Evolutionary conservation across 768 basidiomycete genomes (phyloP).

Genomic region (Krasilnikovozyma curviuscula): DNA sequence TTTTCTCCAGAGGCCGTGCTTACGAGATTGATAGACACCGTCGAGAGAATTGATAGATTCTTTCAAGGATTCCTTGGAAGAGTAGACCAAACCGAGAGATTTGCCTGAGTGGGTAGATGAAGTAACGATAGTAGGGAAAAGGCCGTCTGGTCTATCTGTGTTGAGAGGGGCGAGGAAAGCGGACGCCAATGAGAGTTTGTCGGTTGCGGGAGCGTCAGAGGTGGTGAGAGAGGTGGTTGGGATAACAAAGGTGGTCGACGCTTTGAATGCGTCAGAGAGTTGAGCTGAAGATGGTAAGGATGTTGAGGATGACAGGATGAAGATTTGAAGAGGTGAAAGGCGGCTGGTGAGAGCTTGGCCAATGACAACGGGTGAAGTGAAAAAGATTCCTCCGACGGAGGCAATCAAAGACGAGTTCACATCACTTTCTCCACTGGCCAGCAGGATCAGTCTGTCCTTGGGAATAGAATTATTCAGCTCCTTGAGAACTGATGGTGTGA

Average conservation of each 20-base stretch:
- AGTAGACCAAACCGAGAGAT: conserved; percentile 79
- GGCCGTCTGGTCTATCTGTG: conserved; percentile 75
- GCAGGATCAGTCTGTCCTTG: conserved; percentile 21
- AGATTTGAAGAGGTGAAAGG: conserved; percentile 14
- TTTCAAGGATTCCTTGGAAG: conserved; percentile 62
- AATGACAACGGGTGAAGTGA: conserved; percentile 28
- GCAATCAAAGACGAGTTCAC: conserved; percentile 29
- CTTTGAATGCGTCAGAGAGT: conserved; percentile 39
- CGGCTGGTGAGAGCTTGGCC: conserved; percentile 5
- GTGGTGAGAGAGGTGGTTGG: conserved; percentile 52
- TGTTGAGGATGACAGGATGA: conserved; percentile 27
- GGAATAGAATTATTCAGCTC: conserved; percentile 35
- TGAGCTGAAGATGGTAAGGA: conserved; percentile 38
- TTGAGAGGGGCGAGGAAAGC: conserved; percentile 63
- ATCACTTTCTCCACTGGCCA: background rate
- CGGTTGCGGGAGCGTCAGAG: conserved; percentile 34
- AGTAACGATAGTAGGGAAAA: conserved; percentile 82
- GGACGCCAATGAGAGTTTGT: conserved; percentile 54
- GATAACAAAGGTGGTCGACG: conserved; percentile 49
- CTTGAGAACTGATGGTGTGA: conserved; percentile 34
- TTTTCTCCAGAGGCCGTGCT: conserved; percentile 89
- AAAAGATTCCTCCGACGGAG: conserved; percentile 40
- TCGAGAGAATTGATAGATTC: conserved; percentile 74
- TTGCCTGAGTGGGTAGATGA: conserved; percentile 29
- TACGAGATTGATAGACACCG: conserved; percentile 90